Percentiles rank a stretch among this genome's conserved stretches.
Conservation (phyloP, 805 yeast species). For the Candida pseudofarinosa region DNA sequence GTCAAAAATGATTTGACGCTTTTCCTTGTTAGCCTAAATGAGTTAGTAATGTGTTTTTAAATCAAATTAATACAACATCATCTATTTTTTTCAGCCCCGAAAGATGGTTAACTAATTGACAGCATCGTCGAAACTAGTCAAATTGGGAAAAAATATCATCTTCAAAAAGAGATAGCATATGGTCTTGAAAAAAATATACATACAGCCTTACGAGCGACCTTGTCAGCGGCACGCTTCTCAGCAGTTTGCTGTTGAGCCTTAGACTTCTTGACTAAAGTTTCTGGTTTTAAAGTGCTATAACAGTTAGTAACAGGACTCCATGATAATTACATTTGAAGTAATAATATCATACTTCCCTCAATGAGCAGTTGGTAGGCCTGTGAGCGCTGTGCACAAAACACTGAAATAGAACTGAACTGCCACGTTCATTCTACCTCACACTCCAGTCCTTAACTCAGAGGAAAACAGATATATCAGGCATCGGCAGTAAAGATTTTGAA, state of each 20-base stretch:
- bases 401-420: slow-evolving; percentile 34
- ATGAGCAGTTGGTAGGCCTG: neutral
- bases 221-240: slow-evolving; percentile 76
- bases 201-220: slow-evolving; percentile 76
- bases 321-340: neutral
- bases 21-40: slow-evolving; percentile 40
- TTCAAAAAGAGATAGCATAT: slow-evolving; percentile 34
- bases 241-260: slow-evolving; percentile 74
- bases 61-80: neutral
- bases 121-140: slow-evolving; percentile 70
- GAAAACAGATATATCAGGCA: slow-evolving; percentile 44
- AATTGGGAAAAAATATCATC: slow-evolving; percentile 47
- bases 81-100: slow-evolving; percentile 62
- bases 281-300: slow-evolving; percentile 61
- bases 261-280: slow-evolving; percentile 79
- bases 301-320: slow-evolving; percentile 19
- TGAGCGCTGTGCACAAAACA: slow-evolving; percentile 23
- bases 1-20: slow-evolving; percentile 72
- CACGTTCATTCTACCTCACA: slow-evolving; percentile 36
- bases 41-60: slow-evolving; percentile 27
- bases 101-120: slow-evolving; percentile 80
- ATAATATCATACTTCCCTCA: neutral
- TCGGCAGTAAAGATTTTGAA: slow-evolving; percentile 30
- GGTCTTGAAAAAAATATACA: slow-evolving; percentile 35
- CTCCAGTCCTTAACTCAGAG: slow-evolving; percentile 27